Evolutionary conservation across 352 stramenopile genomes (phyloP).

Genomic region (Globisporangium emineosum): DNA sequence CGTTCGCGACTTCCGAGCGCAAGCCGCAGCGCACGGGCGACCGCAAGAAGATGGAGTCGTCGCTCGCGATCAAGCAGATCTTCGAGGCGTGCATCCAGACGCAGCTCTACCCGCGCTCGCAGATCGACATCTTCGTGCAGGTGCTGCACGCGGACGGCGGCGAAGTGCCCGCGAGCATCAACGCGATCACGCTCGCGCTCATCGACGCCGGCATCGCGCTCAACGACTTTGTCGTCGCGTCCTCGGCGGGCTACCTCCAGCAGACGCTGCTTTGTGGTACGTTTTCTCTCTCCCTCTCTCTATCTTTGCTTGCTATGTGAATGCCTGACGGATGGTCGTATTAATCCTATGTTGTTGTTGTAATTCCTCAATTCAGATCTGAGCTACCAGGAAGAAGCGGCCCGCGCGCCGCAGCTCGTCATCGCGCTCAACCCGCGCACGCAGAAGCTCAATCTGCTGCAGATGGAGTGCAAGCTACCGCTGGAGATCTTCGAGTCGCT

Average conservation of each 20-base stretch:
- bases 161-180: conserved; percentile 86
- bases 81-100: conserved; percentile 91
- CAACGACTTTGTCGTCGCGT: conserved; percentile 90
- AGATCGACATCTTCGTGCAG: conserved; percentile 93
- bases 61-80: conserved; percentile 89
- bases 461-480: conserved; percentile 90
- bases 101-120: conserved; percentile 87
- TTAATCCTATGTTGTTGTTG: neutral
- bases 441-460: conserved; percentile 82
- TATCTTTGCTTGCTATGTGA: neutral
- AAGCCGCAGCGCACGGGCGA: conserved; percentile 78
- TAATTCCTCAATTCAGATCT: conserved; percentile 56
- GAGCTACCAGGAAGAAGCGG: conserved; percentile 87
- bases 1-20: conserved; percentile 85
- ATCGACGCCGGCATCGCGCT: conserved; percentile 91
- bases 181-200: conserved; percentile 88
- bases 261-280: conserved; percentile 82
- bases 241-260: conserved; percentile 87
- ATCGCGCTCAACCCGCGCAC: conserved; percentile 88
- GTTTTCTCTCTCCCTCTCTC: no score
- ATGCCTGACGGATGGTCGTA: neutral
- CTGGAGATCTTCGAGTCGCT: conserved; percentile 87
- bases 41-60: conserved; percentile 85
- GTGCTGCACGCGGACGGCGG: conserved; percentile 89
- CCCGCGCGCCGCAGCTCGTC: conserved; percentile 84